Percentiles rank a stretch among this genome's conserved stretches.
Conservation (phyloP, 164 flowering plant species). For the Aristolochia californica region DNA sequence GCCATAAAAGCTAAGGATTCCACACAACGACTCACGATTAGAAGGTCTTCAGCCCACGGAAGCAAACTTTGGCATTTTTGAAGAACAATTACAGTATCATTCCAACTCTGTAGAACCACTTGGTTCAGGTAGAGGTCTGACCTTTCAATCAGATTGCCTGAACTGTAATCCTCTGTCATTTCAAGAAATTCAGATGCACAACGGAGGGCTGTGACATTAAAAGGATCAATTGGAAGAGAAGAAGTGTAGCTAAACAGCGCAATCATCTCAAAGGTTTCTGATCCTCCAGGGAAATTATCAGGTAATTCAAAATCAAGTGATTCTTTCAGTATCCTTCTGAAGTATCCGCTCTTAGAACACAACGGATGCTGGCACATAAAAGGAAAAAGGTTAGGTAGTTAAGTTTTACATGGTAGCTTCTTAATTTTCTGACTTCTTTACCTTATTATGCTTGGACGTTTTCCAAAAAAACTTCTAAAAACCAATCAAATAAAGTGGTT, state of each 20-base stretch:
- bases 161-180: slow-evolving; percentile 60
- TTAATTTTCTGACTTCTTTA: too few relatives aligned
- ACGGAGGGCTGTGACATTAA: slow-evolving; percentile 67
- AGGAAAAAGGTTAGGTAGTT: neutral
- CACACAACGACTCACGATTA: slow-evolving; percentile 81
- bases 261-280: slow-evolving; percentile 68
- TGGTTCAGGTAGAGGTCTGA: slow-evolving; percentile 78
- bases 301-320: slow-evolving; percentile 50
- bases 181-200: slow-evolving; percentile 87
- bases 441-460: too few relatives aligned
- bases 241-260: slow-evolving; percentile 71
- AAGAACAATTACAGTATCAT: slow-evolving; percentile 75
- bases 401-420: too few relatives aligned
- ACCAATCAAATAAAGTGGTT: too few relatives aligned
- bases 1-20: slow-evolving; percentile 95
- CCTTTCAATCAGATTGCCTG: slow-evolving; percentile 59
- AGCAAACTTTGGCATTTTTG: slow-evolving; percentile 62
- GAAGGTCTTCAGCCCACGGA: slow-evolving; percentile 73
- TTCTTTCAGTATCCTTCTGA: slow-evolving; percentile 39
- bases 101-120: slow-evolving; percentile 84
- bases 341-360: slow-evolving; percentile 62
- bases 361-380: slow-evolving; percentile 44
- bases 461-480: too few relatives aligned
- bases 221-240: slow-evolving; percentile 58
- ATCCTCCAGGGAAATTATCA: slow-evolving; percentile 73